These are phyloP conservation scores for Acanthamoeba sp. DNA, from an alignment of 208 protist species.

Conservation along the genomic window DNA sequence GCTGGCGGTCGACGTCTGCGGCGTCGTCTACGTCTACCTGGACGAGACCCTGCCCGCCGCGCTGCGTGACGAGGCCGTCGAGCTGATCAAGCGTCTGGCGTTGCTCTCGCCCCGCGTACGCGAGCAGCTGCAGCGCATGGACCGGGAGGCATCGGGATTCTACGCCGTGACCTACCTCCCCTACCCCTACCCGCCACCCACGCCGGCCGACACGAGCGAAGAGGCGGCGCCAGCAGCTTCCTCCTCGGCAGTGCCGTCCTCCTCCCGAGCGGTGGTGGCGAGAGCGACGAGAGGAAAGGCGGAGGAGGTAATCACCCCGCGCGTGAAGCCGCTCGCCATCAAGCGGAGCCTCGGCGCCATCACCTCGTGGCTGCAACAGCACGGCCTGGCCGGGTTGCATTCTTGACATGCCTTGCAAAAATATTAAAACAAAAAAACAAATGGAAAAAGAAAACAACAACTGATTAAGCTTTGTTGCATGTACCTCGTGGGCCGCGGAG, in stretches of 20 bases:
- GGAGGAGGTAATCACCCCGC: not conserved
- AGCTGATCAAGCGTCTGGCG: not conserved
- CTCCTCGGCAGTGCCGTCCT: not conserved
- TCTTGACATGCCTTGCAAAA: not conserved
- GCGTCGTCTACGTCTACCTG: constrained; percentile 25
- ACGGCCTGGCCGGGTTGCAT: too few relatives aligned
- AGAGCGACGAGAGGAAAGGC: not conserved
- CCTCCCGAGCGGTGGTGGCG: not conserved
- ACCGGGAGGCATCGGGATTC: not conserved
- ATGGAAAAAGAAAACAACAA: not conserved
- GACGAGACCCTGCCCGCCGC: constrained; percentile 6
- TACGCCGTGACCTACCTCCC: constrained; percentile 2
- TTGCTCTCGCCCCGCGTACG: constrained; percentile 17
- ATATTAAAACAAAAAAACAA: not conserved
- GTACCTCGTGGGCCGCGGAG: not conserved
- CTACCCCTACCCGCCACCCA: not conserved
- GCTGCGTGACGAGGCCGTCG: constrained; percentile 1
- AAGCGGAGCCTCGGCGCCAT: not conserved
- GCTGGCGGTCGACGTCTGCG: not conserved
- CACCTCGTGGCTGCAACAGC: not conserved
- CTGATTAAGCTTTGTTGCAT: too few relatives aligned
- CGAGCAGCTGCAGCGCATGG: not conserved
- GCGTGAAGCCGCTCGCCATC: not conserved
- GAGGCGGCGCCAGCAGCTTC: not conserved
- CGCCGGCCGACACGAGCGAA: not conserved